Percentiles rank a stretch among this genome's conserved stretches.
phyloP scores from a whole-genome alignment of 768 basidiomycete genomes.

The Mycena galericulata region DNA sequence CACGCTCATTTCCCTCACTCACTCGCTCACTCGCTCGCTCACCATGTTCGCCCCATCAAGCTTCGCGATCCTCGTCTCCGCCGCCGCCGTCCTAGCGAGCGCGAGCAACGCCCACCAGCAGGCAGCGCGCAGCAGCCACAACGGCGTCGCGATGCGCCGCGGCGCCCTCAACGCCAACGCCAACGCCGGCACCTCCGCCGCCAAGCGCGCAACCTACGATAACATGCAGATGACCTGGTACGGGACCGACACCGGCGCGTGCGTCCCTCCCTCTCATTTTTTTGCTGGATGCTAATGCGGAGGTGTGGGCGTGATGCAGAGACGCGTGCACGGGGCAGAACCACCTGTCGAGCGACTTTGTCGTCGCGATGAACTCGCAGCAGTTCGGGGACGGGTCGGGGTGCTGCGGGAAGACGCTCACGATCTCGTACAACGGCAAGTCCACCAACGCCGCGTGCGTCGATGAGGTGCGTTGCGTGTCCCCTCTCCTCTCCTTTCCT shows the following conservation, averaged over 20 bases:
- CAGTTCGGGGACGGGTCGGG: conserved; percentile 26
- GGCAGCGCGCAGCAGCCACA: conserved; percentile 3
- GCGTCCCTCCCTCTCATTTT: not conserved
- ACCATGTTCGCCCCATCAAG: conserved; percentile 2
- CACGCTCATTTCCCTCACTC: not conserved
- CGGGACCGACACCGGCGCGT: conserved; percentile 12
- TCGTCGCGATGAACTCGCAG: not conserved
- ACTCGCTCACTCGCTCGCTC: no score
- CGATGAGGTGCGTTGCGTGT: conserved; percentile 32
- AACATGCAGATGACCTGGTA: conserved; percentile 13
- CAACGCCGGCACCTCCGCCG: not conserved
- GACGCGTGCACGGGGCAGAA: conserved; percentile 30
- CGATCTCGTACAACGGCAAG: conserved; percentile 28
- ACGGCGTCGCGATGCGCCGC: not conserved
- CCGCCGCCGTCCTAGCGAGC: conserved; percentile 12
- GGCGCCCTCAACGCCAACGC: no score
- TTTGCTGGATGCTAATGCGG: not conserved
- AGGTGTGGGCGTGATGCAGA: no score
- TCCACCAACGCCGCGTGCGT: conserved; percentile 28
- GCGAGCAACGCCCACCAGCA: conserved; percentile 1
- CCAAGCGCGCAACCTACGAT: not conserved
- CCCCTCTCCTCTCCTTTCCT: no score
- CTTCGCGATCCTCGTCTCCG: not conserved
- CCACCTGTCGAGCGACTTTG: conserved; percentile 28
- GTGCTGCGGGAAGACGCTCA: conserved; percentile 23